Evolutionary conservation across 2,329 filamentous ascomycete genomes (phyloP).

Genomic region (Neopestalotiopsis clavispora): DNA sequence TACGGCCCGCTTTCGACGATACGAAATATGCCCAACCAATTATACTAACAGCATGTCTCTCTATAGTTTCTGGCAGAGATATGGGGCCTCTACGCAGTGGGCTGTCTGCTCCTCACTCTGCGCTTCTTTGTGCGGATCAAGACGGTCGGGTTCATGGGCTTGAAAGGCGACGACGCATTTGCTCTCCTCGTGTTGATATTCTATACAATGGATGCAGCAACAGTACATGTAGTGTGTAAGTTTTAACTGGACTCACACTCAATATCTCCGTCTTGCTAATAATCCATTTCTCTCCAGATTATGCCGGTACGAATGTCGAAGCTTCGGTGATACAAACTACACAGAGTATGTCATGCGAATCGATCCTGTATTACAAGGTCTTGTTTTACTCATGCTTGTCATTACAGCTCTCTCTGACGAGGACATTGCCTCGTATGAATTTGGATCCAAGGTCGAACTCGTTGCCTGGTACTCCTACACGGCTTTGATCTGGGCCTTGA

Average conservation of each 20-base stretch:
- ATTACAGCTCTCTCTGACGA: constrained; percentile 3
- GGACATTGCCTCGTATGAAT: constrained; percentile 4
- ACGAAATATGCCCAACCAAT: too few relatives aligned
- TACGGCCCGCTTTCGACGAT: not conserved
- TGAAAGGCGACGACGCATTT: constrained; percentile 8
- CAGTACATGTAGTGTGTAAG: constrained; percentile 11
- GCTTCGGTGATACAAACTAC: constrained; percentile 2
- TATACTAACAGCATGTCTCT: not conserved
- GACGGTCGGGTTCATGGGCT: not conserved
- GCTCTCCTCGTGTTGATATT: constrained; percentile 2
- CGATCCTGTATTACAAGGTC: not conserved
- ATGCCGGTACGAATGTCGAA: constrained; percentile 14
- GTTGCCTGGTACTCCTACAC: constrained; percentile 12
- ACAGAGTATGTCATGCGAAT: not conserved
- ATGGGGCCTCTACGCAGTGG: constrained; percentile 11
- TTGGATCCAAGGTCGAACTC: constrained; percentile 14
- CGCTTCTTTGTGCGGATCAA: constrained; percentile 5
- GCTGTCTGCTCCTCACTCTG: not conserved
- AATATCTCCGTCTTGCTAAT: not conserved
- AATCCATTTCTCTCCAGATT: not conserved
- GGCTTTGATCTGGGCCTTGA: constrained; percentile 31
- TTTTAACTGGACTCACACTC: not conserved
- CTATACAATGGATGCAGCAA: constrained; percentile 10
- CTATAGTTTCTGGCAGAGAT: constrained; percentile 6
- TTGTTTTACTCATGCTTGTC: not conserved